Base-by-base conservation (phyloP, 805 yeast genomes). In the Blastobotrys peoriensis region DNA sequence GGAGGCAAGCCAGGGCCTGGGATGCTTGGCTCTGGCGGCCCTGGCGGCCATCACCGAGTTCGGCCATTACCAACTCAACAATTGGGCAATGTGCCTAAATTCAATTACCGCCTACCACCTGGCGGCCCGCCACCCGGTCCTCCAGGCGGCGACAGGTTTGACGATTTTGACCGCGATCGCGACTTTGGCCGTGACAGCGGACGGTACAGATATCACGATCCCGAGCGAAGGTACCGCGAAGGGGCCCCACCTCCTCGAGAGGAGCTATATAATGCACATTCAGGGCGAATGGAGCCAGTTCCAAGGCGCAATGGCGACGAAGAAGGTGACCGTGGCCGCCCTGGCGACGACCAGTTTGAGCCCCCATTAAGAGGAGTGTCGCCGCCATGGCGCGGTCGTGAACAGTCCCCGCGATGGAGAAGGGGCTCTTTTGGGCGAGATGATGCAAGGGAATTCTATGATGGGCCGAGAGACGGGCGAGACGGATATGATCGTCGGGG, bases 201-300 rank as follows among this genome's bases (percentile, higher is more conserved):
- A 20, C 43, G 57, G 13, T 55, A 51, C 37, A 28, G 51, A 15
- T 56, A 54, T 40, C 51, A 51, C 19, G 59, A 56, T 33, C 47
- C 45, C 38, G 55, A 56, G 22, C 38, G 47, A 20, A 41, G 58
- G 13, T 55, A 51, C 37, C 39, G 55, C 13, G 34, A 53, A 5
- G 52, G 45, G n/a, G 43, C 19, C 17, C 54, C 55, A 9, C 47
- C 54, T 13, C 51, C 56, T 5, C 47, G 52, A 10, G 50, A 50
- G 41, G 60, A 56, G 46, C 48, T 56, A 16, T 56, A 45, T 45
- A 53, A 55, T 42, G 55, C 54, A 5, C 40, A 44, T 18, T 50
- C 51, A 18, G 58, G 58, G 17, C 47, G 44, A 46, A 42, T 50
- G 17, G 60, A 56, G 45, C 42, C 54, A 9, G 46, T 43, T 22